phyloP scores from a whole-genome alignment of 495 filamentous ascomycete genomes.

The Tuber melanosporum region DNA sequence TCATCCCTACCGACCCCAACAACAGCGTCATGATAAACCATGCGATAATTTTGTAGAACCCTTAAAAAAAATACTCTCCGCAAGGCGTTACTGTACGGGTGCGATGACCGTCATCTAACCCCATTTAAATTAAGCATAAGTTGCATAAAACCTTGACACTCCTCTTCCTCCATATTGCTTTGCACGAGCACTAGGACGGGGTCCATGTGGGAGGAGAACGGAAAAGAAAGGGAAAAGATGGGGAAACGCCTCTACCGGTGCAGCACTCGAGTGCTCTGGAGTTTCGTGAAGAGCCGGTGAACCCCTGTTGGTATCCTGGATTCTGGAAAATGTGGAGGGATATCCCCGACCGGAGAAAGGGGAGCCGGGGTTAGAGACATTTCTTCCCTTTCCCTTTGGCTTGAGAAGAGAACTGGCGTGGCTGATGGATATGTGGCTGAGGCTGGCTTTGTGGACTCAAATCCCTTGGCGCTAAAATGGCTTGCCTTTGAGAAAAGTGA shows the following conservation, averaged over 20 bases:
- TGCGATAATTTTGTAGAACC: background rate
- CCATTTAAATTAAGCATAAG: background rate
- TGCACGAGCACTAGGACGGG: background rate
- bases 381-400: background rate
- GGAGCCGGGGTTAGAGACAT: background rate
- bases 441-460: background rate
- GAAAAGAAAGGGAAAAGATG: background rate
- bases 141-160: background rate
- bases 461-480: background rate
- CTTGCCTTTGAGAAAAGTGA: background rate
- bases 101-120: background rate
- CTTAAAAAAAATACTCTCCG: background rate
- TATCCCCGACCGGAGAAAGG: background rate
- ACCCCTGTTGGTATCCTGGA: constrained; percentile 19
- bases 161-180: background rate
- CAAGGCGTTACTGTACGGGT: background rate
- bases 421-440: background rate
- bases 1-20: background rate
- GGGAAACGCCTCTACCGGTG: background rate
- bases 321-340: constrained; percentile 25
- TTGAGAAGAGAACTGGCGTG: background rate
- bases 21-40: background rate
- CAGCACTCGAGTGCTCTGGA: background rate
- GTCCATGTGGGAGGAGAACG: background rate
- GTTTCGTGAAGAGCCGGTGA: constrained; percentile 10